Percentiles rank a stretch among this genome's conserved stretches.
Conservation (phyloP, 2,329 filamentous ascomycete species). For the Xenoacremonium recifei region DNA sequence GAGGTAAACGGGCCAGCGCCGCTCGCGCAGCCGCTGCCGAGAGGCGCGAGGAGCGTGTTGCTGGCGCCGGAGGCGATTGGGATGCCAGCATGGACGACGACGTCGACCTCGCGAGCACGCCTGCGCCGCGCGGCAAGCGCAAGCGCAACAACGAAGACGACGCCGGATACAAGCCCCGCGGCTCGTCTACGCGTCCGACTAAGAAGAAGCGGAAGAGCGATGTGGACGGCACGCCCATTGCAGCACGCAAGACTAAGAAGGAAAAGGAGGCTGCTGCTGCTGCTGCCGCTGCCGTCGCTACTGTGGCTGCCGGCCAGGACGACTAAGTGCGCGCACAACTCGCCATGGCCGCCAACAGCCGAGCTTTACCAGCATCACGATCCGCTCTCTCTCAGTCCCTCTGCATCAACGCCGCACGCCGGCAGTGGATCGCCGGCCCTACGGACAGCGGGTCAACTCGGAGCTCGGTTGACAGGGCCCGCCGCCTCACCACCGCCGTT, state of each 20-base stretch:
- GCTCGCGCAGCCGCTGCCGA: slow-evolving; percentile 20
- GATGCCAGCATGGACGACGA: slow-evolving; percentile 42
- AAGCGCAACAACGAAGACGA: slow-evolving; percentile 61
- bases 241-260: slow-evolving; percentile 36
- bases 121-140: slow-evolving; percentile 18
- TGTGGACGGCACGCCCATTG: slow-evolving; percentile 36
- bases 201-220: slow-evolving; percentile 63
- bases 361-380: slow-evolving; percentile 7
- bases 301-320: slow-evolving; percentile 23
- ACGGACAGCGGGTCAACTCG: slow-evolving; percentile 23
- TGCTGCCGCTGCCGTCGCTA: too few species aligned
- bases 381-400: slow-evolving; percentile 13
- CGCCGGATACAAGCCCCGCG: slow-evolving; percentile 61
- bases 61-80: slow-evolving; percentile 25
- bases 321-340: too few species aligned
- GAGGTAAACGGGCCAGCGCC: slow-evolving; percentile 34
- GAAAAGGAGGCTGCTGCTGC: slow-evolving; percentile 19
- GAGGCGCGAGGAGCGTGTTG: too few species aligned
- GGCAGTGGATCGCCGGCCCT: slow-evolving; percentile 21
- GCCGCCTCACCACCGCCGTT: slow-evolving; percentile 11
- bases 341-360: slow-evolving; percentile 1
- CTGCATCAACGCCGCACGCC: slow-evolving; percentile 11
- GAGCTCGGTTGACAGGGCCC: slow-evolving; percentile 18
- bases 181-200: slow-evolving; percentile 49
- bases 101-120: slow-evolving; percentile 24